Base-by-base conservation (phyloP, 805 yeast genomes). In the Saccharomycopsis sp. region DNA sequence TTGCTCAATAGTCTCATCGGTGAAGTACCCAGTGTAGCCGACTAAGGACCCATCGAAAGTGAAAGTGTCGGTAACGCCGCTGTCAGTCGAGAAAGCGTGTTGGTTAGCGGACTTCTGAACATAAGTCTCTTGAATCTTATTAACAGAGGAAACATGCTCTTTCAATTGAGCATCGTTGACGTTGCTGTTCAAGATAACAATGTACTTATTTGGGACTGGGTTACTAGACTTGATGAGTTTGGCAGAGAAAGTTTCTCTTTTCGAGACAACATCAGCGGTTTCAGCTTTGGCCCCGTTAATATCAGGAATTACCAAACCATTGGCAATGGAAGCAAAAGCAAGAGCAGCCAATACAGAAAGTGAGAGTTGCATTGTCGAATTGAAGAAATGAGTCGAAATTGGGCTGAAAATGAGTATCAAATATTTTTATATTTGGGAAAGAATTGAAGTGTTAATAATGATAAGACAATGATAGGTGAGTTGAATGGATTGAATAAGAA, bases 1-100 rank as follows among this genome's bases (percentile, higher is more conserved):
- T 66, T 84, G 75, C 57, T 88, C 88, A 57, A 91, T 73, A 57
- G 90, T 83, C 56, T 81, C 81, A 53, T 83, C 84, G 63, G 87
- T 79, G 77, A 94, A 89, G 72, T 77, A 79, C 60, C 97, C 98
- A 54, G 91, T 76, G 77, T 91, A 92, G 63, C 98, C 98, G 61
- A 74, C 74, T 68, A 89, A 72, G 1, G 34, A 20, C 21, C 34
- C 53, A 7, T 44, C 29, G 50, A 72, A 75, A 60, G 75, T 83
- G 63, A 90, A 77, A 5, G 4, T 18, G 21, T n/a, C 18, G 21
- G 48, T 18, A 4, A 44, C 48, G 16, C 48, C 48, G 16, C 48
- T 23, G 41, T 52, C 44, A 29, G 55, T 56, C 34, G 55, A 54
- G 48, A 46, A 40, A 24, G 57, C 50, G 15, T 56, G 50, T 34